Base-by-base conservation (phyloP, 192 early-diverging fungal genomes). In the Entomortierella lignicola region DNA sequence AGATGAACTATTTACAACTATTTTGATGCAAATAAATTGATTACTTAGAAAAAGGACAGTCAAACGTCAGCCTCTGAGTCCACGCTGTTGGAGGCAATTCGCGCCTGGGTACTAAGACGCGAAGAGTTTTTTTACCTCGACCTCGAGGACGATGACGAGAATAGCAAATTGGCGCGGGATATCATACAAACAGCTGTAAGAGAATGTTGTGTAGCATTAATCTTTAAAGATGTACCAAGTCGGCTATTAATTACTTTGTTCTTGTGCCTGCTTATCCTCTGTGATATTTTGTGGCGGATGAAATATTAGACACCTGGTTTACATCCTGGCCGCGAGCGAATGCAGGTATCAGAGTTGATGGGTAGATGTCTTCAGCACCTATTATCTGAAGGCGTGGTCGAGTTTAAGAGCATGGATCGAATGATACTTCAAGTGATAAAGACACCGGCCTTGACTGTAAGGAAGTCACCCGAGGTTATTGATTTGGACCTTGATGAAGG, bases 81-180 rank as follows among this genome's bases (percentile, higher is more conserved):
- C 8, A 42, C 44, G 23, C 57, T 69, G 4, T 17, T 69, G 37
- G 54, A 54, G 34, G 26, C 27, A 6, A n/a, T 60, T 30, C 52
- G 48, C 10, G 26, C 21, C 3, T 69, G 66, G 66, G 37, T 56
- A 18, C 3, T 18, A 1, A 34, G 26, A 0, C 66, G 50, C 6
- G 29, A 58, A 12, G 62, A 58, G 56, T 72, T 72, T 52, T 31
- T 20, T 23, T 54, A 58, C 23, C 15, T 72, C 23, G 71, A 72
- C 1, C 37, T 72, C 0, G 34, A 48, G 18, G 48, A 72, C 26
- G 63, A 72, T 25, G 47, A 59, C 1, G 48, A 30, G 34, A 69
- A 53, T 48, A 59, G 47, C 20, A 18, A 30, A 34, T 29, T 69
- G 4, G 66, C 57, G 8, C 25, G 39, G 0, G 34, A 60, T 8